Evolutionary conservation across 225 moss, liverwort and hornwort genomes (phyloP).

Genomic region (Marchantia polymorpha): DNA sequence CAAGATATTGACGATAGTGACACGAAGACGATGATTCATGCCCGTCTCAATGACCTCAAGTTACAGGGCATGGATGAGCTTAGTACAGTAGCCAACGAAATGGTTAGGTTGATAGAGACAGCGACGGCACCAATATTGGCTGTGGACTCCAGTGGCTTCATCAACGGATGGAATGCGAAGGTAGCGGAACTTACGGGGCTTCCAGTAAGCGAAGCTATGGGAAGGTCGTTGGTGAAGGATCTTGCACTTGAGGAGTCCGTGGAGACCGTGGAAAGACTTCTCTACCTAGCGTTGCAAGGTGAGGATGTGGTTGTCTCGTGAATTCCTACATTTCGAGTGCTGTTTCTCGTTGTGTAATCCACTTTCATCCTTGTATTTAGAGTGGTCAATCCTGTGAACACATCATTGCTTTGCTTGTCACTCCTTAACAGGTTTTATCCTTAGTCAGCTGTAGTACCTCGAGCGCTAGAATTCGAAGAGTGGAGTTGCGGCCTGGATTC

Average conservation of each 20-base stretch:
- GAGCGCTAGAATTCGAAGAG: too few species aligned
- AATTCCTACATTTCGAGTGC: neutral
- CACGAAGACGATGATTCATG: conserved; percentile 52
- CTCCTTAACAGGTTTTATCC: neutral
- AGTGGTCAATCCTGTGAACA: neutral
- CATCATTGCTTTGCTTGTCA: neutral
- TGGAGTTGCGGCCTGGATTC: too few species aligned
- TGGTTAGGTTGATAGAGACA: conserved; percentile 55
- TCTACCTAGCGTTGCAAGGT: conserved; percentile 52
- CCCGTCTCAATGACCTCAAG: conserved; percentile 49
- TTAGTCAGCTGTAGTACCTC: too few species aligned
- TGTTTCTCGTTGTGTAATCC: neutral
- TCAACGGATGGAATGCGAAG: conserved; percentile 55
- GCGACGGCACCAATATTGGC: conserved; percentile 54
- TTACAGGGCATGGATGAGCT: conserved; percentile 55
- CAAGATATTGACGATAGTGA: conserved; percentile 54
- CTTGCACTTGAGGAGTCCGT: conserved; percentile 44
- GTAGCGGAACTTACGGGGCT: conserved; percentile 51
- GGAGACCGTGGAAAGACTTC: conserved; percentile 44
- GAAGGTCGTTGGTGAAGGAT: conserved; percentile 51
- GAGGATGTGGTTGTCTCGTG: conserved; percentile 4
- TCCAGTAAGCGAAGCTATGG: conserved; percentile 51
- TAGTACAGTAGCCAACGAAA: conserved; percentile 52
- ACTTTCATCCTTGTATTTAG: neutral
- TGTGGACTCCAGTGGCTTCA: conserved; percentile 44